Base-by-base conservation (phyloP, 2,329 filamentous ascomycete species). In the Waltergamsia citrina region DNA sequence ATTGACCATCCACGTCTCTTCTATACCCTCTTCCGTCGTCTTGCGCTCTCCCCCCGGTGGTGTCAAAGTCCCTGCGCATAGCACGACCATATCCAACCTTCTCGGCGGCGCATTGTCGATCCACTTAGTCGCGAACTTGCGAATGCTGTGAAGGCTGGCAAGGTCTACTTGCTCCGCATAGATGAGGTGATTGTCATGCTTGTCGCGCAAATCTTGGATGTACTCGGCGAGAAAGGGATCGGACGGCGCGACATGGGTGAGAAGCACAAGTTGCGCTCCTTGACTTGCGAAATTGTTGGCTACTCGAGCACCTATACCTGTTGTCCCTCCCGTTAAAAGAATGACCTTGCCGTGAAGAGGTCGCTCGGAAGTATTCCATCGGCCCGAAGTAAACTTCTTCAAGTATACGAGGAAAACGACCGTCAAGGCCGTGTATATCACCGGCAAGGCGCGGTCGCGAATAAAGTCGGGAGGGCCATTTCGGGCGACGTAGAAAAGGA, bases 111-210 rank as follows among this genome's bases (percentile, higher is more conserved):
- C 75, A 56, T 95, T 96, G 57, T 98, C 90, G 44, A 98, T 86
- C 90, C 93, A 98, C 63, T 86, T 90, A 0, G 92, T 98, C 10
- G 92, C 92, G 54, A 98, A 98, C 41, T 80, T 71, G 25, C 92
- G 83, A 47, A 98, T 81, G 55, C 85, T 93, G 55, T 94, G 78
- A n/a, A 98, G 67, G 12, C 82, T 90, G 10, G 81, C 64, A 19
- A 98, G 74, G 52, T 98, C 87, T 47, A 94, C 86, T 59, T 94
- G 85, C 57, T 98, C 92, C 39, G 92, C 87, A 49, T 94, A 96
- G 46, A 98, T 85, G 50, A 98, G 69, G 38, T 88, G 69, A 60
- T 96, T 96, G 21, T 74, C 71, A 7, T 86, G 85, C 35, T 71
- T 67, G 19, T 71, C 65, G 36, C 93, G 81, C 27, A 98, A 59